phyloP scores from a whole-genome alignment of 192 early-diverging fungal genomes.

The Lobosporangium transversale region DNA sequence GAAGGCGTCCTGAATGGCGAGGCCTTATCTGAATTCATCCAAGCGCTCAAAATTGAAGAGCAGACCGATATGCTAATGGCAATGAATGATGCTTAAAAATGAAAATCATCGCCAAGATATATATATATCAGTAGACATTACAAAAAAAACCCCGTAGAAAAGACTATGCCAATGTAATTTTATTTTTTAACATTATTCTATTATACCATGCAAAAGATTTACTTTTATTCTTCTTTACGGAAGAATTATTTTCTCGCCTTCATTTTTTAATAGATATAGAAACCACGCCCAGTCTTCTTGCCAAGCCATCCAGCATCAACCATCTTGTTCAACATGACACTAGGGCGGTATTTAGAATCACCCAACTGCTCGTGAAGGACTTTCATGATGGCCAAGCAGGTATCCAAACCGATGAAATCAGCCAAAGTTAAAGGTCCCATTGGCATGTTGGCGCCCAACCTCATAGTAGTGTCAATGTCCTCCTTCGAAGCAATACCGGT shows the following conservation, averaged over 20 bases:
- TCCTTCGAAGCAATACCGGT: constrained; percentile 88
- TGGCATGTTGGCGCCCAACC: constrained; percentile 94
- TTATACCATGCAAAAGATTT: not conserved
- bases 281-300: constrained; percentile 89
- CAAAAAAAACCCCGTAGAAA: too few species aligned
- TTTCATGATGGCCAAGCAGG: constrained; percentile 97
- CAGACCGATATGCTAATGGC: constrained; percentile 50
- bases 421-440: constrained; percentile 98
- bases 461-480: constrained; percentile 99
- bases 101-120: not conserved
- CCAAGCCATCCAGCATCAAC: constrained; percentile 98
- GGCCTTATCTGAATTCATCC: constrained; percentile 52
- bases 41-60: constrained; percentile 38
- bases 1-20: constrained; percentile 72
- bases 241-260: too few species aligned
- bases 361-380: constrained; percentile 91
- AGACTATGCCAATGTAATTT: too few species aligned
- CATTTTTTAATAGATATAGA: constrained; percentile 88
- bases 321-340: constrained; percentile 90
- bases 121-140: too few species aligned
- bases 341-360: constrained; percentile 95
- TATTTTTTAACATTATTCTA: too few species aligned
- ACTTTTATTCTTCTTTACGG: not conserved
- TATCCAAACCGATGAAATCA: constrained; percentile 98
- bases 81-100: constrained; percentile 29